These are phyloP conservation scores for Chlamydomonas incerta DNA, from an alignment of 139 green algal genomes.

Conservation along the genomic window DNA sequence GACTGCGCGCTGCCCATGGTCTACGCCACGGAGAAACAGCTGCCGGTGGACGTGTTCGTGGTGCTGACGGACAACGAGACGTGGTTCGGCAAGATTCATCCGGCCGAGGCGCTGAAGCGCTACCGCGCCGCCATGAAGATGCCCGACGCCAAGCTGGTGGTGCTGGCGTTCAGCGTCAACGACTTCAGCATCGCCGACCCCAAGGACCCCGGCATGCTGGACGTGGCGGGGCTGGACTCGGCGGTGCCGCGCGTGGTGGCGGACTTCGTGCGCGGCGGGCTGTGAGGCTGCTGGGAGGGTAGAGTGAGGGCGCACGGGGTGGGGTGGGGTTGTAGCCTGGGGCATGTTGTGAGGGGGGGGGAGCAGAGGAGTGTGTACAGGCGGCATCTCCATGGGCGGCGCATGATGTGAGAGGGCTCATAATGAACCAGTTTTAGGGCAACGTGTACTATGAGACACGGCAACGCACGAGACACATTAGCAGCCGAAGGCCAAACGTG, in stretches of 20 bases:
- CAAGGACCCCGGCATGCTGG: constrained; percentile 36
- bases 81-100: neutral
- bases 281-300: neutral
- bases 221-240: constrained; percentile 43
- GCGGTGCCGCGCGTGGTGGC: constrained; percentile 31
- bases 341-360: neutral
- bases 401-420: neutral
- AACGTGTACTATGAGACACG: too few relatives aligned
- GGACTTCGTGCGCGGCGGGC: constrained; percentile 10
- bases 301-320: neutral
- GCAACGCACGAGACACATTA: too few relatives aligned
- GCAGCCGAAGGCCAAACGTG: too few relatives aligned
- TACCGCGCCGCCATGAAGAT: constrained; percentile 17
- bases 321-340: too few relatives aligned
- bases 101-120: constrained; percentile 20
- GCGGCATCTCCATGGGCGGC: neutral
- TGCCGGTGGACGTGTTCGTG: constrained; percentile 48
- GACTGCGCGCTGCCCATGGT: constrained; percentile 50
- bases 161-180: constrained; percentile 26
- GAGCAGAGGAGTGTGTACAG: too few relatives aligned
- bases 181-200: constrained; percentile 28
- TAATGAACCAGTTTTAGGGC: too few relatives aligned
- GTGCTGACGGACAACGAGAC: constrained; percentile 51
- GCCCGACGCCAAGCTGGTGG: constrained; percentile 38
- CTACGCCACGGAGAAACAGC: constrained; percentile 10